Base-by-base conservation (phyloP, 805 yeast genomes). In the Jamesozyma gamospora region DNA sequence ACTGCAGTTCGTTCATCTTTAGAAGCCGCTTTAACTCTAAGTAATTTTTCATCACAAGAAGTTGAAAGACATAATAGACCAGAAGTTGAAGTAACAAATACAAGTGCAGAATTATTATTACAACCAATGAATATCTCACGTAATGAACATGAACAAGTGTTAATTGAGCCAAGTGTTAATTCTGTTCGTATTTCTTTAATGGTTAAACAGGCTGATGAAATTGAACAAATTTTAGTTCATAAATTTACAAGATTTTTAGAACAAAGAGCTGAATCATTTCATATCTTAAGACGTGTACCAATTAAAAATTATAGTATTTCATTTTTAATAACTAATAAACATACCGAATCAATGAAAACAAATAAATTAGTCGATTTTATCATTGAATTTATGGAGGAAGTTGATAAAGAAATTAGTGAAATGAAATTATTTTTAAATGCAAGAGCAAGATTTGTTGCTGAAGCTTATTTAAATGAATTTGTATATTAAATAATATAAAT, bases 311-410 rank as follows among this genome's bases (percentile, higher is more conserved):
- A 84, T 60, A 96, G 90, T 57, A 87, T 92, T 47, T 85, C 96
- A 17, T 92, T 92, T 59, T 70, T 92, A 56, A 76, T 92, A 51
- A 90, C 97, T 33, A 92, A 90, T 64, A 79, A 79, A 65, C 98
- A 92, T 64, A 87, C 96, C 10, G 96, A 90, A 62, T 81, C 82
- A 49, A 86, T 92, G 95, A 74, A 88, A 66, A 90, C 92, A 66
- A 88, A 82, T 53, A 92, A 92, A 65, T 73, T 92, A 52, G 95
- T 92, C 33, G 98, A 92, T 63, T 92, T 92, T 62, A 88, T 92
- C 51, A 86, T 92, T 51, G 97, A 92, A 66, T 92, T 92, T 62
- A 88, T 92, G 97, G 97, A 92, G 63, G 98, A 88, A 56, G 98
- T 92, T 15, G 98, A 92, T 63, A 90, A 87, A 67, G 98, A 92